phyloP scores from a whole-genome alignment of 1,284 basidiomycete genomes.

The Cryptococcus sp. region DNA sequence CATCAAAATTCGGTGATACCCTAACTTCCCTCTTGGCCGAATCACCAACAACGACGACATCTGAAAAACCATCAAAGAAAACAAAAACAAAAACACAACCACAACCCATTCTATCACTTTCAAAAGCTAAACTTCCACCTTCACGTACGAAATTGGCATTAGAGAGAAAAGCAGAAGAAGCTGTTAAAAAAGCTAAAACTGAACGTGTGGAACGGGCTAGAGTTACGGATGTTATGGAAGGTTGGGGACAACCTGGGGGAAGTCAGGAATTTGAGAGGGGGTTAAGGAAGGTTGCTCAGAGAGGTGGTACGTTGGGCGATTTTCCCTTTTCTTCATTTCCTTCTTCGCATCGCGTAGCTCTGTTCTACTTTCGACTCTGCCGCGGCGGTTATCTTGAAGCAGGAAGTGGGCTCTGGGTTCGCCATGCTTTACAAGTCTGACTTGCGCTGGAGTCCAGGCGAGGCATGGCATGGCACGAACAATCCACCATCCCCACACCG shows the following conservation, averaged over 20 bases:
- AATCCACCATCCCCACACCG: no score
- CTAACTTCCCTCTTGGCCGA: slow-evolving; percentile 43
- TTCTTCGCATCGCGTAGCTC: not conserved
- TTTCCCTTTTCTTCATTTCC: not conserved
- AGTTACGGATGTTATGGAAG: slow-evolving; percentile 43
- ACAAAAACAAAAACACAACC: slow-evolving; percentile 4
- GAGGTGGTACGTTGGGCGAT: slow-evolving; percentile 43
- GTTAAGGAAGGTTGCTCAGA: slow-evolving; percentile 48
- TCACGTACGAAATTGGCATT: slow-evolving; percentile 21
- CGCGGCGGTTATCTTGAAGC: not conserved
- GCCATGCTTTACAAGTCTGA: no score
- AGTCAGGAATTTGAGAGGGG: slow-evolving; percentile 48
- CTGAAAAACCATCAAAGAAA: slow-evolving; percentile 4
- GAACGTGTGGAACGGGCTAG: slow-evolving; percentile 42
- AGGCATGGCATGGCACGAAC: no score
- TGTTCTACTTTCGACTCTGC: not conserved
- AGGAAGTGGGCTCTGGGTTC: no score
- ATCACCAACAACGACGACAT: slow-evolving; percentile 9
- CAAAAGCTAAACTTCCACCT: slow-evolving; percentile 31
- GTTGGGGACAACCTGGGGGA: slow-evolving; percentile 39
- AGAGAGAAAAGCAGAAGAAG: slow-evolving; percentile 27
- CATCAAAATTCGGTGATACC: slow-evolving; percentile 41
- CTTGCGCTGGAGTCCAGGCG: no score
- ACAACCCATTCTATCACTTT: slow-evolving; percentile 39
- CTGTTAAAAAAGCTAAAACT: slow-evolving; percentile 26